These are phyloP conservation scores for Penicillium odoratum DNA, from an alignment of 495 filamentous ascomycete species.

Conservation along the genomic window DNA sequence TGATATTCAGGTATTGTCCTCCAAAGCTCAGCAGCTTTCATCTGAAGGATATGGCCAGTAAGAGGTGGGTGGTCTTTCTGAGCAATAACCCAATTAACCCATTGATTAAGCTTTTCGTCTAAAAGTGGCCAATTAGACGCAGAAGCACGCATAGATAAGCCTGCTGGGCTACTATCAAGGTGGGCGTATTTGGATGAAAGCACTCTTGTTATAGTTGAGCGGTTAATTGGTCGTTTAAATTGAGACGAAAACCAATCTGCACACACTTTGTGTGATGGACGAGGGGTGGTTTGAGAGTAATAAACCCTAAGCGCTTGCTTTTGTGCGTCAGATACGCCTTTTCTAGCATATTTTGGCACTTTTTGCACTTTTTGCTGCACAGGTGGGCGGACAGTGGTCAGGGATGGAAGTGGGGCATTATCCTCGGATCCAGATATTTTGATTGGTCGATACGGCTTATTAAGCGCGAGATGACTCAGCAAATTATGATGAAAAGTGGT, in stretches of 20 bases:
- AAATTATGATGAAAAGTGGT: too few species aligned
- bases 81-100: conserved; percentile 5
- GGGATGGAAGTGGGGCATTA: too few species aligned
- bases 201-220: conserved; percentile 6
- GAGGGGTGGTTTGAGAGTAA: conserved; percentile 8
- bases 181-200: conserved; percentile 14
- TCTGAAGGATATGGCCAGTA: conserved; percentile 9
- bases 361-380: too few species aligned
- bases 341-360: background rate
- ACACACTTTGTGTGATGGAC: conserved; percentile 1
- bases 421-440: too few species aligned
- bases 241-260: conserved; percentile 12
- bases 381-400: background rate
- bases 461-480: too few species aligned
- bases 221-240: conserved; percentile 7
- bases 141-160: conserved; percentile 4
- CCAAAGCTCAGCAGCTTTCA: conserved; percentile 11
- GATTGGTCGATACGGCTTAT: too few species aligned
- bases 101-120: conserved; percentile 10
- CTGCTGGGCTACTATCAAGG: conserved; percentile 13
- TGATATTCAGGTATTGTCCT: conserved; percentile 12
- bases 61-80: conserved; percentile 8
- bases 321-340: conserved; percentile 11
- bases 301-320: conserved; percentile 12
- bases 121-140: conserved; percentile 13